Evolutionary conservation across 352 stramenopile species (phyloP).

Genomic region (Nothophytophthora sp.): DNA sequence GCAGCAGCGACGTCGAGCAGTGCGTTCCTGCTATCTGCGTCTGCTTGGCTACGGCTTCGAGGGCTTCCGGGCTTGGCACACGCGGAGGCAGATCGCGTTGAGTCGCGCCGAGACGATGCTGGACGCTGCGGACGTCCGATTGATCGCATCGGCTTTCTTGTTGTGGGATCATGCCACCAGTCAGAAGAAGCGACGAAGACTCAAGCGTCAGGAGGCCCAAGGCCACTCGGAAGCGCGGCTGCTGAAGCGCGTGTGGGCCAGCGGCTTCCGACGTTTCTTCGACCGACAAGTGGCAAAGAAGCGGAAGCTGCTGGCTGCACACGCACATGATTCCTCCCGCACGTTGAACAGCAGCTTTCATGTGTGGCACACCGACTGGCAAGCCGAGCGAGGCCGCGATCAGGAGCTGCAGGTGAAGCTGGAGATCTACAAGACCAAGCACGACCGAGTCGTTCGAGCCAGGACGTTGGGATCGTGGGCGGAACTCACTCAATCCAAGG

Average conservation of each 20-base stretch:
- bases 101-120: constrained; percentile 17
- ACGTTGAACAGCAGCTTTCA: constrained; percentile 11
- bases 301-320: background rate
- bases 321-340: constrained; percentile 1
- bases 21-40: constrained; percentile 27
- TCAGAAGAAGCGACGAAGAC: constrained; percentile 12
- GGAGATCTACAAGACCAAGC: background rate
- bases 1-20: constrained; percentile 23
- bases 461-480: constrained; percentile 19
- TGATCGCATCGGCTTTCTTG: constrained; percentile 12
- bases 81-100: constrained; percentile 7
- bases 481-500: constrained; percentile 21
- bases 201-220: constrained; percentile 14
- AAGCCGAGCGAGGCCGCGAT: constrained; percentile 7
- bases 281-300: constrained; percentile 9
- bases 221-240: constrained; percentile 15
- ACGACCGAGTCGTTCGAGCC: constrained; percentile 1
- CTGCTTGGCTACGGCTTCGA: constrained; percentile 17
- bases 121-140: constrained; percentile 6
- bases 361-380: constrained; percentile 18
- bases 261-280: constrained; percentile 18
- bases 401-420: constrained; percentile 3
- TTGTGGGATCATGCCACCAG: constrained; percentile 25
- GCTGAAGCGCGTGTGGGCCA: constrained; percentile 23
- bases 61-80: constrained; percentile 14